Evolutionary conservation across 2,329 filamentous ascomycete species (phyloP).

Genomic region (Exophiala lecanii-corni): DNA sequence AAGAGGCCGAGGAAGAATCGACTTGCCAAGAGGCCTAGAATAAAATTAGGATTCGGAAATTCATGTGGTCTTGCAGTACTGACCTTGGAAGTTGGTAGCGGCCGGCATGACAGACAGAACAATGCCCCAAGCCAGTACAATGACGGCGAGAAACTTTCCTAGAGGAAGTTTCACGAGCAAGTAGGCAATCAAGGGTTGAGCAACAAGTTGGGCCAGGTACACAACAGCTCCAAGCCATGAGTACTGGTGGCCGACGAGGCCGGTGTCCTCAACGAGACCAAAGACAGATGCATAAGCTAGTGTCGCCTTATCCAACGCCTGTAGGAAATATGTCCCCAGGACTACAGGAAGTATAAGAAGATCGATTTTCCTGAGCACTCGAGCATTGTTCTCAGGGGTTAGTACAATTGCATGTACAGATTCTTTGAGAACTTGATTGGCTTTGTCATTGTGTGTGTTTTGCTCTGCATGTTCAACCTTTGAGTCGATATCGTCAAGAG

Average conservation of each 20-base stretch:
- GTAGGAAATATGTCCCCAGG: constrained; percentile 58
- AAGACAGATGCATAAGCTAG: constrained; percentile 60
- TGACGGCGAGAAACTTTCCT: constrained; percentile 54
- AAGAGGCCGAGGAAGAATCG: constrained; percentile 56
- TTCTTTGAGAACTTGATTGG: constrained; percentile 46
- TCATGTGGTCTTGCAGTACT: constrained; percentile 1
- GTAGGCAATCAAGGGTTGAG: constrained; percentile 49
- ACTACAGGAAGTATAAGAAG: constrained; percentile 51
- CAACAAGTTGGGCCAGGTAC: constrained; percentile 52
- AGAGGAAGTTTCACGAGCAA: constrained; percentile 58
- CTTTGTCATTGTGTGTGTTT: constrained; percentile 40
- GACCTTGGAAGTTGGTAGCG: constrained; percentile 44
- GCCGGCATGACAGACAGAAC: constrained; percentile 51
- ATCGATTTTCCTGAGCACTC: constrained; percentile 50
- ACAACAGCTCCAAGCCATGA: constrained; percentile 50
- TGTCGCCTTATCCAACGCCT: constrained; percentile 60
- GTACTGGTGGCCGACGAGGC: constrained; percentile 53
- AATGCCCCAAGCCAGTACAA: constrained; percentile 50
- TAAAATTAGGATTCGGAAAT: background rate
- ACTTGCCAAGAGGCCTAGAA: constrained; percentile 42
- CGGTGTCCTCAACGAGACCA: constrained; percentile 55
- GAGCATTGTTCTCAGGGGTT: constrained; percentile 49
- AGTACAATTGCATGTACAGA: constrained; percentile 45
- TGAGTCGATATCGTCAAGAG: constrained; percentile 15
- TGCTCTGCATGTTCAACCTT: constrained; percentile 6